Evolutionary conservation across 345 rosid species (phyloP), one percentile per base, ranked within the genome.

Genomic region (Salix arbutifolia): DNA sequence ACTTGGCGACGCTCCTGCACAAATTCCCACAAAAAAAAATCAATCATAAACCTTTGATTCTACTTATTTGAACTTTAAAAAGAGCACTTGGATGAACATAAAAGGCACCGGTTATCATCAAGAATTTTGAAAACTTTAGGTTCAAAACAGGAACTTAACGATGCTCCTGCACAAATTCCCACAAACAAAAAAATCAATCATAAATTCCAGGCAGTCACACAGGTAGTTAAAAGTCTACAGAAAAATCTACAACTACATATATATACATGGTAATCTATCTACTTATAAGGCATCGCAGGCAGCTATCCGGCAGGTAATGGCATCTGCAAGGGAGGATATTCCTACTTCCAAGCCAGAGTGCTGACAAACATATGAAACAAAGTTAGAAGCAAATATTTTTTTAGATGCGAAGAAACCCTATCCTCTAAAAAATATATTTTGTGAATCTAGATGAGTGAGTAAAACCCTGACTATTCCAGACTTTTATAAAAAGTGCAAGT

Each of bases 231-330:
- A 42, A 25, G 78, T 21, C 25, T 28, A 69, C 62, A 21, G 40
- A 2, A 53, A 19, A 26, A 68, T 40, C 28, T 48, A 65, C 30
- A 74, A 50, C 44, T n/a, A 18, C 23, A 21, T 48, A 48, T 46
- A 65, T 30, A 4, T 60, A 25, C 11, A 38, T 50, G 26, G 40
- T 1, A 40, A 2, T 23, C 58, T 23, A 11, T 58, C 37, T 65
- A 31, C 64, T 89, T 88, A 93, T 80, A 92, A 80, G 79, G 98
- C 90, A 56, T 93, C 97, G 1, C 95, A 93, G 38, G 91, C 85
- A 30, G 99, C 95, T 4, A 96, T 92, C 61, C 97, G 89, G 69
- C 98, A 92, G 21, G 90, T 85, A 66, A 96, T 92, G 8, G 98
- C 97, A 66, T 93, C 97, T 11, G 97, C 89, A n/a, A 93, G 90